Evolutionary conservation across 176 grass and related monocot species (phyloP).

Genomic region (Avena atlantica): DNA sequence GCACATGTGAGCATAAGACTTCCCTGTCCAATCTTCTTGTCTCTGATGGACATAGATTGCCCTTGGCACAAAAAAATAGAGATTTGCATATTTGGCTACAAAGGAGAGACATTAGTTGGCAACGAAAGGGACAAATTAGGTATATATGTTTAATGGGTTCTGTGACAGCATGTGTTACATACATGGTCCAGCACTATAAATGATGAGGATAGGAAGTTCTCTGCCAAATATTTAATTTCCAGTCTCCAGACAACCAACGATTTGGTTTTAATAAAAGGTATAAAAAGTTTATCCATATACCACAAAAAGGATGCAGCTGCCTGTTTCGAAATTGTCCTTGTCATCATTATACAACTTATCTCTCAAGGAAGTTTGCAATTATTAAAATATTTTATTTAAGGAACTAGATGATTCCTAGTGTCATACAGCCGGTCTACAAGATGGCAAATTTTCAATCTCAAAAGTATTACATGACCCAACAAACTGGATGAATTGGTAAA

Average conservation of each 20-base stretch:
- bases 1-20: too few relatives aligned
- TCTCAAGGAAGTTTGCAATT: background rate
- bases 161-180: conserved; percentile 23
- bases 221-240: background rate
- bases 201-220: conserved; percentile 19
- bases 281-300: background rate
- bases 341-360: background rate
- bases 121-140: conserved; percentile 18
- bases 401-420: background rate
- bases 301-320: too few relatives aligned
- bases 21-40: background rate
- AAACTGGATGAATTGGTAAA: background rate
- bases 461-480: background rate
- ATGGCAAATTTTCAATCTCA: background rate
- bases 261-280: background rate
- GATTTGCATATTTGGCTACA: conserved; percentile 8
- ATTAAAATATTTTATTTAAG: background rate
- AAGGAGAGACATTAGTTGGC: conserved; percentile 1
- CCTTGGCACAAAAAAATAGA: background rate
- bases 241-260: background rate
- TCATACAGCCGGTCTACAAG: background rate
- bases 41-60: background rate
- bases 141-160: conserved; percentile 27
- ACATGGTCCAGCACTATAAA: conserved; percentile 25
- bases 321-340: too few relatives aligned